Base-by-base conservation (phyloP, 345 rosid species). In the Punica granatum region DNA sequence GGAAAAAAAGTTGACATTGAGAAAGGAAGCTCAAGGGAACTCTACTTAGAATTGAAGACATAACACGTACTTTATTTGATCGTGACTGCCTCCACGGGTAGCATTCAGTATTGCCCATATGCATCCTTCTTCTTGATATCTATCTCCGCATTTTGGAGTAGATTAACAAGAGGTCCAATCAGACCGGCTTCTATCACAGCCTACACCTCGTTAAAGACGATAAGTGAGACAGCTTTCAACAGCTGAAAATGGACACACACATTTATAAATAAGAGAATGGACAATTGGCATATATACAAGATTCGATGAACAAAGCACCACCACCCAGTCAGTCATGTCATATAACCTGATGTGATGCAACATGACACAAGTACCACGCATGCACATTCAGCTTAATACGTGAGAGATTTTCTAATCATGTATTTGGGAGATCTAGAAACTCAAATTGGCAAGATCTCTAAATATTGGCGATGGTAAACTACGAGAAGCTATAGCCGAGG, bases 51-150 rank as follows among this genome's bases (percentile, higher is more conserved):
- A 35, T 43, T 61, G 34, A 63, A 64, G 34, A n/a, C n/a, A n/a
- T n/a, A 14, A 37, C 3, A 70, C 81, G 41, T 83, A 92, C 97
- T 86, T 85, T 83, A 90, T 86, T 71, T 92, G 98, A 32, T 90
- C 93, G 72, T 82, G 96, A 63, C 84, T 66, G 42, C 98, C 97
- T 43, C 98, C 93, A 62, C 96, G 90, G n/a, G 98, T 88, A 67
- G 97, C 91, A 76, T 92, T 92, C 41, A 95, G 90, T 64, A 92
- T 79, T 30, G 96, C 96, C 98, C 98, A 89, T n/a, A n/a, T n/a
- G 94, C 88, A 72, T 92, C 92, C 79, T 92, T 97, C 72, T 92
- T 92, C 84, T 90, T 92, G 63, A 88, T 85, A 75, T 92, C 95
- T 73, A 92, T 86, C 76, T 92, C 97, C 35, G 90, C 92, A 82